Base-by-base conservation (phyloP, 257 asterid species). In the Solanum bulbocastanum region DNA sequence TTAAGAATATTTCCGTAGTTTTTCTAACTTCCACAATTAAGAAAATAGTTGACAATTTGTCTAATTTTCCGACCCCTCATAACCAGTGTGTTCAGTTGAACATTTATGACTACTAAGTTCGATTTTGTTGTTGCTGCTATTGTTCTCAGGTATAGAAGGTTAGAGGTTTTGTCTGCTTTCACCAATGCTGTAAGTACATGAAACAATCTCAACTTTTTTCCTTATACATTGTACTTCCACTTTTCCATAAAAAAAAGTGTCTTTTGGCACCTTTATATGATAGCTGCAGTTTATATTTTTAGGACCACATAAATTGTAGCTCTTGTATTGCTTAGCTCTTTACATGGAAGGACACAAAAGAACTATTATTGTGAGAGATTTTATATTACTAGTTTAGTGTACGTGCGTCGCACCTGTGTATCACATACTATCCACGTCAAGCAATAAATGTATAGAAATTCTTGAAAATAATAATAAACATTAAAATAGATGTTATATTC, bases 121-220 rank as follows among this genome's bases (percentile, higher is more conserved):
- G 16, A 42, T 36, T 60, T 82, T 87, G 58, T 27, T 79, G 84
- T 79, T 79, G 85, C 27, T 79, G 65, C 35, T 30, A 79, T 79
- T 79, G 66, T 79, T 30, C 36, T 79, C 94, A 96, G 96, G 94
- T 95, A 93, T 93, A 93, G 91, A 88, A 93, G 99, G 91, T 94
- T 96, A 37, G 99, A 96, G 92, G 95, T 96, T 88, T 91, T 96
- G 90, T 89, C 99, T 79, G 98, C 98, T 87, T 96, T 96, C 90
- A 96, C 99, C 91, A 96, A 96, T 89, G 96, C 98, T 93, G 99
- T 96, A 96, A 94, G 99, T 93, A 85, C 90, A 87, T 86, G 76
- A 87, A 84, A 75, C 88, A 32, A 86, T 72, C 66, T 39, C 71
- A 20, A 58, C 18, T 86, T 33, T 85, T 39, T 52, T 86, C 74